Evolutionary conservation across 2,329 filamentous ascomycete genomes (phyloP).

Genomic region (Metarhizium anisopliae): DNA sequence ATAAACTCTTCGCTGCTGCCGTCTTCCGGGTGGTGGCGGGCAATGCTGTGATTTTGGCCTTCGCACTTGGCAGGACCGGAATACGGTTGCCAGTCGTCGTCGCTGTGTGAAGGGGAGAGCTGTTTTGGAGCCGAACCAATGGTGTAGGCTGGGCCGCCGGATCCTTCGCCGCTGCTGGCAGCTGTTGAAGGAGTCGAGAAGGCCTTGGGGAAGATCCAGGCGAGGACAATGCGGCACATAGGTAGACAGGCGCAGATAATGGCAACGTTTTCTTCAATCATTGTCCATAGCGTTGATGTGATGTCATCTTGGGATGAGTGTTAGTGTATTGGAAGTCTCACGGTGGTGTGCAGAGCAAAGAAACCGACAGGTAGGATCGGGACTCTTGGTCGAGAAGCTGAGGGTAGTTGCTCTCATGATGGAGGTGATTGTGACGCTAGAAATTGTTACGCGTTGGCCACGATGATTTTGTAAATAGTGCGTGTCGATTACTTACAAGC

Average conservation of each 20-base stretch:
- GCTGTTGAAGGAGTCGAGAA: slow-evolving; percentile 15
- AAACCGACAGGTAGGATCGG: slow-evolving; percentile 26
- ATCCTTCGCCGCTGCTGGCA: slow-evolving; percentile 3
- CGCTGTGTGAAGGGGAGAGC: slow-evolving; percentile 6
- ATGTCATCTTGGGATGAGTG: slow-evolving; percentile 19
- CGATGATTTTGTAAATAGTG: not conserved
- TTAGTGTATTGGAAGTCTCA: no score
- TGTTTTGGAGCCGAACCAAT: slow-evolving; percentile 11
- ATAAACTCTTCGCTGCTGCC: slow-evolving; percentile 27
- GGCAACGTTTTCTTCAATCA: slow-evolving; percentile 29
- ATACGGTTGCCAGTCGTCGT: slow-evolving; percentile 24
- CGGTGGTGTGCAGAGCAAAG: not conserved
- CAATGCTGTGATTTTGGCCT: slow-evolving; percentile 16
- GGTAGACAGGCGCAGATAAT: slow-evolving; percentile 31
- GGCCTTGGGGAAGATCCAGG: slow-evolving; percentile 24
- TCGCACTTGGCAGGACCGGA: slow-evolving; percentile 20
- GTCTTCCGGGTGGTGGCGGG: slow-evolving; percentile 14
- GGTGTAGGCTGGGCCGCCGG: slow-evolving; percentile 11
- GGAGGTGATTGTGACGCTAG: slow-evolving; percentile 30
- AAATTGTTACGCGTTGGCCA: not conserved
- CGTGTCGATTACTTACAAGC: slow-evolving; percentile 24
- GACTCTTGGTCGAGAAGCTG: slow-evolving; percentile 27
- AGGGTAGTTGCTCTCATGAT: slow-evolving; percentile 32
- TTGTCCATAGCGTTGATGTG: slow-evolving; percentile 28
- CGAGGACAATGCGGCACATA: slow-evolving; percentile 30